Evolutionary conservation across 768 basidiomycete species (phyloP), one percentile per base, ranked within the genome.

Genomic region (Lactarius hatsudake): DNA sequence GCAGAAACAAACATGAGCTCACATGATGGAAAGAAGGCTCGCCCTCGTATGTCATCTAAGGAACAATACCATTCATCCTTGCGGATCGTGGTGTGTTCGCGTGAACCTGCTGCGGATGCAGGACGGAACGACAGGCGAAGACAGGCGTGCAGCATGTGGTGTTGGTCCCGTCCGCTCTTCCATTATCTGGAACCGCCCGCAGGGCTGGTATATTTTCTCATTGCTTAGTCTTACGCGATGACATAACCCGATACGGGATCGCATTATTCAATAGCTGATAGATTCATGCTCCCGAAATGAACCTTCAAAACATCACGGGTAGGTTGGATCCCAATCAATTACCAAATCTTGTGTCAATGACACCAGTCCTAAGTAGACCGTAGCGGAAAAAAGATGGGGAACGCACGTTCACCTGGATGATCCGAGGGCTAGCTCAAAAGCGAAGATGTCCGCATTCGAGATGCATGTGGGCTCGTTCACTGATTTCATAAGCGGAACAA

Each of bases 401-500:
- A 30, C 80, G 70, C 65, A 78, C 87, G 81, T 79, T 86, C 80
- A 71, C 90, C 84, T 5, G 86, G 77, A 3, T 70, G 75, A 72
- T 88, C 85, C 36, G 18, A 76, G 70, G 10, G 77, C 74, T 3
- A 91, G 78, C 63, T 82, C 80, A 67, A 90, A 91, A 71, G 88
- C 84, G 70, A 83, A 93, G 4, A 92, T 77, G 32, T 87, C 75
- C 2, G 81, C 77, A 73, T 93, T 92, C 1, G 81, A 77, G 34
- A 78, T 71, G 69, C 34, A 92, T 88, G 28, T 89, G 79, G 2
- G 76, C 63, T 30, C 81, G 78, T 0, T 79, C 17, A 80, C 79
- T 5, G 87, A 86, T 74, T 91, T 91, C 5, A 89, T 88, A 0
- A 91, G 77, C 1, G 87, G 86, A 36, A 89, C 78, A 71, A 80